Evolutionary conservation across 495 filamentous ascomycete genomes (phyloP).

Genomic region (Neurospora intermedia): DNA sequence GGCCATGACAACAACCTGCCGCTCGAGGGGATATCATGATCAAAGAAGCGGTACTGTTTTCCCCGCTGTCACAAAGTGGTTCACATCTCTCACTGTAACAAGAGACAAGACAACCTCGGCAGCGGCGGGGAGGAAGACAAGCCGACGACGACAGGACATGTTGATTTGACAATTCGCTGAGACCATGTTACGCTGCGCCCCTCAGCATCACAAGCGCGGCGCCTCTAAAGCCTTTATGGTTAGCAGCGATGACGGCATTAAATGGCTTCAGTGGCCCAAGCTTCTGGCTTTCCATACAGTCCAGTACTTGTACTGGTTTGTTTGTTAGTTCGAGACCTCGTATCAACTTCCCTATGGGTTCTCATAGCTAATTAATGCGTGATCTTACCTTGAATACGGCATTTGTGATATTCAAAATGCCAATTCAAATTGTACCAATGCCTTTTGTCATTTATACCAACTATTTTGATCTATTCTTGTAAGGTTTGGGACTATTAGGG

Average conservation of each 20-base stretch:
- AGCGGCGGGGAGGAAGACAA: not conserved
- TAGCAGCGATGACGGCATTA: not conserved
- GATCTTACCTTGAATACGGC: too few relatives aligned
- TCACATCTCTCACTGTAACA: not conserved
- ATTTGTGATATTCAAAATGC: too few relatives aligned
- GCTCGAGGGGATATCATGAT: conserved; percentile 11
- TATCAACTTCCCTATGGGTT: too few relatives aligned
- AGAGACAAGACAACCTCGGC: not conserved
- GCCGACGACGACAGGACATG: not conserved
- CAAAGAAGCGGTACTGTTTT: not conserved
- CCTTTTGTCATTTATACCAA: too few relatives aligned
- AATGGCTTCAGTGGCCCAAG: not conserved
- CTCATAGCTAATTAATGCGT: too few relatives aligned
- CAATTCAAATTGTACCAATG: too few relatives aligned
- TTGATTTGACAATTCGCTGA: not conserved
- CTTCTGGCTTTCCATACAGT: not conserved
- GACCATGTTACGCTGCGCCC: not conserved
- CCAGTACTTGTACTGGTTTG: too few relatives aligned
- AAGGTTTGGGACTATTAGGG: too few relatives aligned
- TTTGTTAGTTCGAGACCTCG: too few relatives aligned
- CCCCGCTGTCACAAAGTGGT: not conserved
- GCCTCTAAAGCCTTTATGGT: not conserved
- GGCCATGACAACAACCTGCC: conserved; percentile 5
- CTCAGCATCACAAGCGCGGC: not conserved
- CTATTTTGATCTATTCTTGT: too few relatives aligned